phyloP scores from a whole-genome alignment of 495 filamentous ascomycete species.

The Xylaria telfairii region DNA sequence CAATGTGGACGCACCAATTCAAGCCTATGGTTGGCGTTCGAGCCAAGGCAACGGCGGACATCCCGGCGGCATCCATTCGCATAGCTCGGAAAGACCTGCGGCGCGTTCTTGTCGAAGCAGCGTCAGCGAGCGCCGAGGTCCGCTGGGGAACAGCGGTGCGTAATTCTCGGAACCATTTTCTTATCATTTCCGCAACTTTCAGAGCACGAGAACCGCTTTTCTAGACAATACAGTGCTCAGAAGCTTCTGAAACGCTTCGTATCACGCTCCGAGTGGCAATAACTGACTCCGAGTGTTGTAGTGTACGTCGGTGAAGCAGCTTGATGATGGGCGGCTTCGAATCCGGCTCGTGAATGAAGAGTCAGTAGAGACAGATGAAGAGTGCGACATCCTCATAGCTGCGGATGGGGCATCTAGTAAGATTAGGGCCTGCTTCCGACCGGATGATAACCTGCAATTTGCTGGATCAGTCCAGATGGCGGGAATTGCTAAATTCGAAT shows the following conservation, averaged over 20 bases:
- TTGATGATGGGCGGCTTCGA: slow-evolving; percentile 27
- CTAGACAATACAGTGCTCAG: no score
- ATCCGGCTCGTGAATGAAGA: slow-evolving; percentile 30
- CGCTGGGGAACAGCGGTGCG: slow-evolving; percentile 36
- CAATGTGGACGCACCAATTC: slow-evolving; percentile 37
- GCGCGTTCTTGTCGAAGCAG: slow-evolving; percentile 34
- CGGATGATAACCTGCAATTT: slow-evolving; percentile 42
- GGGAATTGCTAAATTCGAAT: slow-evolving; percentile 37
- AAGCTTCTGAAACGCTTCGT: no score
- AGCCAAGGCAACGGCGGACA: slow-evolving; percentile 18
- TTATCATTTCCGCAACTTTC: no score
- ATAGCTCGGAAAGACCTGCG: slow-evolving; percentile 35
- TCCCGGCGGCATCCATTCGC: slow-evolving; percentile 32
- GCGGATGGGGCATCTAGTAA: slow-evolving; percentile 50
- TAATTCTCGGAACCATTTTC: no score
- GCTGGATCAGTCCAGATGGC: slow-evolving; percentile 41
- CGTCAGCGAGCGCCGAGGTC: slow-evolving; percentile 24
- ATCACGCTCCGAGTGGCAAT: no score
- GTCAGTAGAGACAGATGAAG: slow-evolving; percentile 27
- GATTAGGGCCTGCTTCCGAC: slow-evolving; percentile 41
- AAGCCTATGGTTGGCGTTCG: slow-evolving; percentile 31
- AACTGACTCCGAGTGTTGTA: no score
- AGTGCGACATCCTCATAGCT: slow-evolving; percentile 47
- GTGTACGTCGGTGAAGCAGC: slow-evolving; percentile 25
- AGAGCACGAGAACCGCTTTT: no score